Evolutionary conservation across 805 yeast species (phyloP).

Genomic region (Vanderwaltozyma polyspora): DNA sequence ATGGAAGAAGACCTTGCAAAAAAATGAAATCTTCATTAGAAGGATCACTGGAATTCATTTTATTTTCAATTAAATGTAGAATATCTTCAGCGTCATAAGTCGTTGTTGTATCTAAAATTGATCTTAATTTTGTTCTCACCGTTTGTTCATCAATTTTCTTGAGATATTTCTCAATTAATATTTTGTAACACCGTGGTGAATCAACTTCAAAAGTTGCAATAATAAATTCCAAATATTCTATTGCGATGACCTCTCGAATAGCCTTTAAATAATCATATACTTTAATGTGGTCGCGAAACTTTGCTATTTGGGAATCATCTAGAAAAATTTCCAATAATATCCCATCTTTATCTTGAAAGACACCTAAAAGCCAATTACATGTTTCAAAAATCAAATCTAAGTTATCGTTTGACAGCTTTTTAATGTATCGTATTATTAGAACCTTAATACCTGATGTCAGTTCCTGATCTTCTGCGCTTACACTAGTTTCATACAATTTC

Average conservation of each 20-base stretch:
- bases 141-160: slow-evolving; percentile 11
- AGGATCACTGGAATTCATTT: neutral
- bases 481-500: slow-evolving; percentile 13
- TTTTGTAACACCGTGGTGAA: slow-evolving; percentile 32
- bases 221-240: slow-evolving; percentile 43
- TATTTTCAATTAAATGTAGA: slow-evolving; percentile 15
- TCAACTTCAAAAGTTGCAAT: slow-evolving; percentile 30
- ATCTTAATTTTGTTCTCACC: slow-evolving; percentile 24
- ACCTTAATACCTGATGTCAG: slow-evolving; percentile 10
- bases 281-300: slow-evolving; percentile 40
- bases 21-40: slow-evolving; percentile 4
- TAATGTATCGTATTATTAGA: slow-evolving; percentile 40
- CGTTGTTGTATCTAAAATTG: slow-evolving; percentile 26
- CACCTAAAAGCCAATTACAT: slow-evolving; percentile 36
- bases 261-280: slow-evolving; percentile 42
- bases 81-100: slow-evolving; percentile 32
- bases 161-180: slow-evolving; percentile 37
- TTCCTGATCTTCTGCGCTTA: slow-evolving; percentile 3
- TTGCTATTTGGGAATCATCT: slow-evolving; percentile 51
- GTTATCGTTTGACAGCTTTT: slow-evolving; percentile 38
- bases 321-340: slow-evolving; percentile 46
- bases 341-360: slow-evolving; percentile 21
- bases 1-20: slow-evolving; percentile 30
- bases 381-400: slow-evolving; percentile 48
- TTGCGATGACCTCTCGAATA: slow-evolving; percentile 22